Evolutionary conservation across 352 stramenopile genomes (phyloP), one percentile per base, ranked within the genome.

Genomic region (Phytophthora brassicae): DNA sequence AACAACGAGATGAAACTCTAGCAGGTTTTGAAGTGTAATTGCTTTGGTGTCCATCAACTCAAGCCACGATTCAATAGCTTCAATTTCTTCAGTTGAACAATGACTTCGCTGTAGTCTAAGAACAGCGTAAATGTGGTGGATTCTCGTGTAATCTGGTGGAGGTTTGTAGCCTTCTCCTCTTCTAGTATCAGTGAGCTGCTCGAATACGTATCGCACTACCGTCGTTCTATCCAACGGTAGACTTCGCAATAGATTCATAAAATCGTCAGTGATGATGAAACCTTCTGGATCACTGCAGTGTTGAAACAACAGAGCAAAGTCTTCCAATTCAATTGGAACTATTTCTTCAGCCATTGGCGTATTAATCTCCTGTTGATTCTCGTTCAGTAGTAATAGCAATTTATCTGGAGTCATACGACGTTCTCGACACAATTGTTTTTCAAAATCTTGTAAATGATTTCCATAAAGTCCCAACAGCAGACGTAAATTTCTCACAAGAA

Each of bases 181-280:
- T 33, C 76, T 64, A 36, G 57, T 64, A 31, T 86, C 79, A 0
- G 67, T 57, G 42, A 92, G 73, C 31, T 88, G 76, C 55, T 86
- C 75, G 35, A 90, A 92, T 6, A 76, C 71, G 28, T 84, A 66
- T 2, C 65, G 58, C 19, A 86, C 24, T 1, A 89, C 35, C 5
- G 64, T 71, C 44, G 77, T 68, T 20, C 84, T 68, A 4, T 75
- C 59, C 7, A 68, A 41, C 0, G 77, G 61, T 1, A 90, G 42
- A 11, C 60, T 64, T n/a, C 57, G 52, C 2, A 93, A 31, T 13
- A 90, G 31, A 17, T 52, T 8, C n/a, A 72, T 45, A 0, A 90
- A 62, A 5, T 86, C 68, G 0, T 66, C 38, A 0, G 84, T 51
- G 0, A 55, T 49, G 0, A 81, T 45, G 12, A 64, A 38, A 42